These are phyloP conservation scores for Gnaphalium uliginosum DNA, from an alignment of 129 eudicot genomes.

Conservation along the genomic window DNA sequence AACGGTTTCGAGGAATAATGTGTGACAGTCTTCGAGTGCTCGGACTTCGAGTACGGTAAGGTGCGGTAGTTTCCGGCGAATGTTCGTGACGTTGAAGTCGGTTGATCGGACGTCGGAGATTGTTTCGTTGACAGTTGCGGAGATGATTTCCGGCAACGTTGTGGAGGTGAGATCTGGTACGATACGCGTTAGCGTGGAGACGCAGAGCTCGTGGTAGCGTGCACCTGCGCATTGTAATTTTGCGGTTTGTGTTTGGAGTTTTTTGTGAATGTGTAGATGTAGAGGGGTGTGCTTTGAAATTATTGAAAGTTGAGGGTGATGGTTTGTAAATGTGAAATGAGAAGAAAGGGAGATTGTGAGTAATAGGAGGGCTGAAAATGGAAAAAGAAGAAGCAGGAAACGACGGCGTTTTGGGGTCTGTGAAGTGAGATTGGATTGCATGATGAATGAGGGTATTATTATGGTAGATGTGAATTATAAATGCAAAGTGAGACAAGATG, in stretches of 20 bases:
- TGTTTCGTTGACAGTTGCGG: conserved; percentile 54
- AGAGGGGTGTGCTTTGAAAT: not conserved
- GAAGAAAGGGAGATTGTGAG: conserved; percentile 34
- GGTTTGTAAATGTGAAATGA: conserved; percentile 15
- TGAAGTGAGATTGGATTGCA: conserved; percentile 19
- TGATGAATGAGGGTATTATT: conserved; percentile 6
- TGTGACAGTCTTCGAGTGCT: conserved; percentile 72
- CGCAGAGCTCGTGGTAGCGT: conserved; percentile 65
- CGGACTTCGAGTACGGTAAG: conserved; percentile 44
- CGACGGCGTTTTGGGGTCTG: conserved; percentile 31
- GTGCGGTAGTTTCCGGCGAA: conserved; percentile 46
- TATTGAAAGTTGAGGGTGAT: conserved; percentile 32
- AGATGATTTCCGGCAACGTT: conserved; percentile 58
- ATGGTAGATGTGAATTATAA: conserved; percentile 31
- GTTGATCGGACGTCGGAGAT: conserved; percentile 53
- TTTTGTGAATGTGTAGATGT: conserved; percentile 43
- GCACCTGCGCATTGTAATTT: conserved; percentile 60
- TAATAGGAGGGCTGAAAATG: conserved; percentile 39
- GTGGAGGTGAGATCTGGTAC: conserved; percentile 53
- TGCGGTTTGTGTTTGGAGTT: conserved; percentile 53
- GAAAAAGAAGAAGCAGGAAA: conserved; percentile 34
- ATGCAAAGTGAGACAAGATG: conserved; percentile 24
- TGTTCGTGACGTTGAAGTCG: conserved; percentile 49
- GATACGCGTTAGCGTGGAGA: conserved; percentile 60
- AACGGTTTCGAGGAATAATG: conserved; percentile 54